Evolutionary conservation across 2,329 filamentous ascomycete species (phyloP), one percentile per base, ranked within the genome.

Genomic region (Diaporthe sp.): DNA sequence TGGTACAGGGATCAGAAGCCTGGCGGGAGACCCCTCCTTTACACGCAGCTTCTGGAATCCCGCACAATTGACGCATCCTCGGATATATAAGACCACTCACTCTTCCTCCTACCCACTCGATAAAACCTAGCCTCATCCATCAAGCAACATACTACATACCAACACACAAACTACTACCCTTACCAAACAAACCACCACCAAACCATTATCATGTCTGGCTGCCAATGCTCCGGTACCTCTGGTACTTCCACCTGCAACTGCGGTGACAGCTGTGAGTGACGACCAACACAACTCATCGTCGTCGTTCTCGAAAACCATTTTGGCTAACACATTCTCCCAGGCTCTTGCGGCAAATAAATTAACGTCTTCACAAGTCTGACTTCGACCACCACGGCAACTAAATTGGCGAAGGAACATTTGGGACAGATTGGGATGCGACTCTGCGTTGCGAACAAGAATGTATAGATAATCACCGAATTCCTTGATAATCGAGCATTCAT

Each of bases 181-280:
- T 55, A 34, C 17, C 57, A 44, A 69, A 42, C 15, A 31, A 73
- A 46, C 34, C 19, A 55, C 37, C 39, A 31, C 44, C 22, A 28
- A 75, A 39, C 44, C 57, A 72, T 69, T 69, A 75, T 49, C 61
- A 77, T 77, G 75, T 39, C 75, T 75, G 73, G 69, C 49, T 74
- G 74, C 61, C 34, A 74, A 46, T 76, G 75, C 69, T 69, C 73
- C 42, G 34, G 34, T 34, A 34, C 34, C 34, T 34, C 34, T 34
- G 34, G 34, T 34, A 34, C 34, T 31, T 28, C 39, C 5, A n/a
- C 46, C 55, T 77, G 75, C 71, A 69, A 73, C 55, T 75, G 69
- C 55, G 59, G 53, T 19, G 8, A 17, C 39, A 65, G 46, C 59
- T 73, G 55, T 72, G 22, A 72, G 68, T 67, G 0, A 9, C 10